Base-by-base conservation (phyloP, 352 stramenopile species). In the Phytophthora boehmeriae region DNA sequence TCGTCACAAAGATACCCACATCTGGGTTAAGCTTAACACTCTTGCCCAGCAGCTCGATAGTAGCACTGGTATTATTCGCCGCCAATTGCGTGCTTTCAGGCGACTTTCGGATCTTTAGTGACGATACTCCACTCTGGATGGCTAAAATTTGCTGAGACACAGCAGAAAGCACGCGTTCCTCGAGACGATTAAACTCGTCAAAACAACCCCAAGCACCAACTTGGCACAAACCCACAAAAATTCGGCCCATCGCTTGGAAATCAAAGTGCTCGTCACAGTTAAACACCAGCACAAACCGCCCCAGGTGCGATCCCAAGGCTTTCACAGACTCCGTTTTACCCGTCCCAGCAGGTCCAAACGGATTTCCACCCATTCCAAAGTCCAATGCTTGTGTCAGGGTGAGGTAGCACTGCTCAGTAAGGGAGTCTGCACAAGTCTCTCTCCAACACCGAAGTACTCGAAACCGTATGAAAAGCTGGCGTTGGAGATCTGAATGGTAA, bases 201-300 rank as follows among this genome's bases (percentile, higher is more conserved):
- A 99, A 99, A 69, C 98, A 99, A 5, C 97, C 98, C 98, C 98
- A 99, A 28, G 97, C 98, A 47, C 98, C 97, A 41, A 99, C 97
- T 90, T 99, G 98, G 53, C 97, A 99, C 36, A 99, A 85, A 45
- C 98, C 98, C 41, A 98, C 95, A 71, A 99, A 99, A 60, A 99
- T 98, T 25, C 98, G 87, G 27, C 98, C 98, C 96, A 99, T 99
- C 2, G 97, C 97, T 66, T 98, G 96, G 78, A 99, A 99, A 73
- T 99, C 98, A 72, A 99, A 99, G 30, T 97, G 89, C 71, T 99
- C 98, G 56, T 99, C 98, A 84, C 98, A 99, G 77, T 99, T 99
- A 84, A 99, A 99, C 20, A 99, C 98, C 32, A 99, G 68, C 23
- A 99, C 97, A 73, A 99, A 99, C 28, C 98, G 89, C 54, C 98